phyloP scores from a whole-genome alignment of 1,139 yeast genomes.

The Fermentozyma sake region DNA sequence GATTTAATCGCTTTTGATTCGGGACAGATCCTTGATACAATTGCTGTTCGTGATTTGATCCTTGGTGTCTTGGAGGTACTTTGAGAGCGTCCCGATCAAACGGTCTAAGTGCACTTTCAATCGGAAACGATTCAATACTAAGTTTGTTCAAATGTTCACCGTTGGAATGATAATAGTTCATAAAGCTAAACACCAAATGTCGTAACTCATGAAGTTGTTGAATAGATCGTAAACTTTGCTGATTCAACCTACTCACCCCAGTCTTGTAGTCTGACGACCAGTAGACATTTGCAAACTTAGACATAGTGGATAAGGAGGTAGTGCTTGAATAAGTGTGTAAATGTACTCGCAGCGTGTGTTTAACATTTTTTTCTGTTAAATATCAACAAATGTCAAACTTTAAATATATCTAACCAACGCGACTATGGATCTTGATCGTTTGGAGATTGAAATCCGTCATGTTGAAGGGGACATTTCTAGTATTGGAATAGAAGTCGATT shows the following conservation, averaged over 20 bases:
- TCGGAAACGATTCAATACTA: constrained; percentile 20
- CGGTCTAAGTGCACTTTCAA: constrained; percentile 20
- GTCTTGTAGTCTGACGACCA: constrained; percentile 44
- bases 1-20: no score
- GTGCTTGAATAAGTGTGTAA: no score
- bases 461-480: no score
- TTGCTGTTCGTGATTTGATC: neutral
- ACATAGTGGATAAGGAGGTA: no score
- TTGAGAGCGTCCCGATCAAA: constrained; percentile 4
- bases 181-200: constrained; percentile 33
- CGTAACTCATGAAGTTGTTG: constrained; percentile 41
- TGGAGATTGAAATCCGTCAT: no score
- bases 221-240: constrained; percentile 31
- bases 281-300: constrained; percentile 28
- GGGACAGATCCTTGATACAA: neutral
- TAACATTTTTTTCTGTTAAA: no score
- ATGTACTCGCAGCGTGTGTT: no score
- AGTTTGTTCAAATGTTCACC: constrained; percentile 30
- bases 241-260: constrained; percentile 29
- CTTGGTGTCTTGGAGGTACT: constrained; percentile 3
- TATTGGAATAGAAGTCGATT: no score
- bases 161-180: constrained; percentile 35
- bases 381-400: no score
- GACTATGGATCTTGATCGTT: no score
- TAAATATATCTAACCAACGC: no score